A percentile compares a stretch with the other conserved stretches of the same genome.
Conservation (phyloP, 768 basidiomycete species). For the Tulasnella sp. region DNA sequence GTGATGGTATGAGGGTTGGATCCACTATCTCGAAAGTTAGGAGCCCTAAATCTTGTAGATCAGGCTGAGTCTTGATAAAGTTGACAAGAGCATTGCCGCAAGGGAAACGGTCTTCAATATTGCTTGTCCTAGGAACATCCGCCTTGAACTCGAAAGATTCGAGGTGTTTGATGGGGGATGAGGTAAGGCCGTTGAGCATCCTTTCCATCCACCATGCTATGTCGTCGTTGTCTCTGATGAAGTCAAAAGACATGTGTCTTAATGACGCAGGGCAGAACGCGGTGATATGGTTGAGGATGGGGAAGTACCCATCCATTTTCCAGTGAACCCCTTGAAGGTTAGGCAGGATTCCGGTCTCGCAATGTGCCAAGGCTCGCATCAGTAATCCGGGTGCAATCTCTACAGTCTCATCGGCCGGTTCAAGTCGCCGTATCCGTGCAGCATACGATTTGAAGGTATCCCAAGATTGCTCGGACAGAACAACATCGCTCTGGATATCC, state of each 20-base stretch:
- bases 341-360: background rate
- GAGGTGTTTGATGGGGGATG: background rate
- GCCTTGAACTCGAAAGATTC: background rate
- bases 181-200: background rate
- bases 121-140: no score
- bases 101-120: no score
- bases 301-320: background rate
- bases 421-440: background rate
- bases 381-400: background rate
- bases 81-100: background rate
- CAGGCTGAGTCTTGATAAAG: background rate
- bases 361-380: background rate
- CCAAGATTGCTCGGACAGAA: background rate
- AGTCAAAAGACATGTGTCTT: background rate
- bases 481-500: background rate
- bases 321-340: background rate
- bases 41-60: background rate
- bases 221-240: background rate
- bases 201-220: background rate
- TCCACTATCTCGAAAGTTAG: background rate
- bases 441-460: background rate
- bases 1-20: background rate
- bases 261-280: background rate
- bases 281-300: background rate
- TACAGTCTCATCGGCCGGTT: background rate